Evolutionary conservation across 345 rosid species (phyloP).

Genomic region (Eucalyptus virginea): DNA sequence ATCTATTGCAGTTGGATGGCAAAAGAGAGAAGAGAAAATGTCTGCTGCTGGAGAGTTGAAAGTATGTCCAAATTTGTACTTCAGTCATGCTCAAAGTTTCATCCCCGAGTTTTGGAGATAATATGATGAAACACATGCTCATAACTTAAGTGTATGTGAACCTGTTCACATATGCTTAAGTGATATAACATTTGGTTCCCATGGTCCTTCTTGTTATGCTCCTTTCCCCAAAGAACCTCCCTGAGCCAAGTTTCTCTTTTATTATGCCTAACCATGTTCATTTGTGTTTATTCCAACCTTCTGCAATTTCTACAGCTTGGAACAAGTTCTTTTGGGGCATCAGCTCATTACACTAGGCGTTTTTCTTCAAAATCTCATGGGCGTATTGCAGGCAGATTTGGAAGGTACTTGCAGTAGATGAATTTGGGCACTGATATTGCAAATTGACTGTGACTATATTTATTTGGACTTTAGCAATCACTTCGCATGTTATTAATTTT

Average conservation of each 20-base stretch:
- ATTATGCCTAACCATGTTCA: background rate
- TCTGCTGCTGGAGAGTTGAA: constrained; percentile 71
- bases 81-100: background rate
- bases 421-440: background rate
- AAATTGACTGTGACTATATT: background rate
- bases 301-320: constrained; percentile 39
- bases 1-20: constrained; percentile 78
- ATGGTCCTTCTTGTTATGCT: background rate
- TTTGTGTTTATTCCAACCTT: background rate
- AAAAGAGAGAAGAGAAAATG: constrained; percentile 62
- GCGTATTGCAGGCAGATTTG: constrained; percentile 63
- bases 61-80: constrained; percentile 17
- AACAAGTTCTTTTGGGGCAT: constrained; percentile 59
- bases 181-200: background rate
- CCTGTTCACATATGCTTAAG: background rate
- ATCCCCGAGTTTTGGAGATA: background rate
- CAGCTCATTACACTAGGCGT: constrained; percentile 61
- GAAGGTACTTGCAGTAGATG: constrained; percentile 37
- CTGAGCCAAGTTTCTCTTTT: background rate
- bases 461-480: background rate
- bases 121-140: background rate
- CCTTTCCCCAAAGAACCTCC: background rate
- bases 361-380: constrained; percentile 85
- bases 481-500: background rate
- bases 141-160: background rate